Evolutionary conservation across 495 filamentous ascomycete species (phyloP).

Genomic region (Neurospora intermedia): DNA sequence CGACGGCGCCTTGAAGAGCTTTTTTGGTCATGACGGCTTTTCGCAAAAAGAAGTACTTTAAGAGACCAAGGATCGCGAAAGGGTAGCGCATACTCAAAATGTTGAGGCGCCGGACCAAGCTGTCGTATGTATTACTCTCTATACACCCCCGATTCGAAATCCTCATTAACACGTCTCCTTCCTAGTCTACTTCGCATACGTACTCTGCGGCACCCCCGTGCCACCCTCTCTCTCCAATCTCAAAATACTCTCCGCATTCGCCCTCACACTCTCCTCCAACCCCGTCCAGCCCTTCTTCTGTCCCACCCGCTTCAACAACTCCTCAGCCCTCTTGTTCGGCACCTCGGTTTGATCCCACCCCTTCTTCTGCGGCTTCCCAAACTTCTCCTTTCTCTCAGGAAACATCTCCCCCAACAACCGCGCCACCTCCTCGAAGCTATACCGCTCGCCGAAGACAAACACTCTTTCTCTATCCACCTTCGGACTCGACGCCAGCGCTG

Average conservation of each 20-base stretch:
- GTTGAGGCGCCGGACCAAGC: neutral
- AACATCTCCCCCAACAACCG: slow-evolving; percentile 22
- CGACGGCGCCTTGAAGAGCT: slow-evolving; percentile 22
- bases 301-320: slow-evolving; percentile 23
- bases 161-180: neutral
- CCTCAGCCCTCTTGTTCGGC: slow-evolving; percentile 19
- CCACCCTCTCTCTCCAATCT: slow-evolving; percentile 6
- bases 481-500: slow-evolving; percentile 16
- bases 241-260: slow-evolving; percentile 17
- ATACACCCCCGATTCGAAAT: neutral
- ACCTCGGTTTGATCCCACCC: slow-evolving; percentile 26
- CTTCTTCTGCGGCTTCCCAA: slow-evolving; percentile 14
- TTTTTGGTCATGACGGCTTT: neutral
- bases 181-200: neutral
- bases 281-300: slow-evolving; percentile 22
- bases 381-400: slow-evolving; percentile 11
- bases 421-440: slow-evolving; percentile 20
- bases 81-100: neutral
- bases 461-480: slow-evolving; percentile 21
- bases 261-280: slow-evolving; percentile 24
- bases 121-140: neutral
- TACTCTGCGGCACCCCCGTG: neutral
- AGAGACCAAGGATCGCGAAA: neutral
- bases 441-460: slow-evolving; percentile 22
- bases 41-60: accelerated